Base-by-base conservation (phyloP, 768 basidiomycete genomes). In the Lactifluus hygrophoroides region DNA sequence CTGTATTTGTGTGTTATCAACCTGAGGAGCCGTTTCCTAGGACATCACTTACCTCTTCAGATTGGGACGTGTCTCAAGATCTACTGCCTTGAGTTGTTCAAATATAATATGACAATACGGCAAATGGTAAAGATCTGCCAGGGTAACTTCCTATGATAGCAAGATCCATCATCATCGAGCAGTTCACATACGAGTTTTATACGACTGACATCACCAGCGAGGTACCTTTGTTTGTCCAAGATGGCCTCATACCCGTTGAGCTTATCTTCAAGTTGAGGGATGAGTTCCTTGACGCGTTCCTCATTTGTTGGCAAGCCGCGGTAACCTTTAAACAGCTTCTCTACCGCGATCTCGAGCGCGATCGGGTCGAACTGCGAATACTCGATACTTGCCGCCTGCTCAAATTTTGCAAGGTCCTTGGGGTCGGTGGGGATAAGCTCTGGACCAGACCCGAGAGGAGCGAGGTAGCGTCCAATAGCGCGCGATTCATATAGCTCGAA, bases 341-440 rank as follows among this genome's bases (percentile, higher is more conserved):
- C 60, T 0, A 0, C 0, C 17, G 28, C 10, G 2, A 58, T 44
- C 5, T 1, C 21, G 3, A 11, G 13, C 5, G n/a, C 56, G 19
- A 35, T 5, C 21, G 56, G 50, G 10, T 61, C 43, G 6, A 61
- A 61, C 0, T 59, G 38, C 11, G 38, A 1, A 32, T 42, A 52
- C 54, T 74, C 73, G 37, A 70, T 47, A n/a, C 66, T 68, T n/a
- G 60, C 62, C 3, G 69, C 73, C 54, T 68, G 65, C 45, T 69
- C 68, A 34, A 68, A 66, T 16, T 64, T 63, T 2, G 65, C 69
- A 23, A 48, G 54, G 0, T 62, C 65, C 54, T 57, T 64, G 35
- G 64, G 60, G 23, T 71, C 66, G 1, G 51, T 51, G 3, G 66
- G 56, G 1, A 66, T 51, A 23, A 65, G 65, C 28, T 60, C 51